Conservation (phyloP, 2,329 filamentous ascomycete genomes). For the Diaporthe sp. region DNA sequence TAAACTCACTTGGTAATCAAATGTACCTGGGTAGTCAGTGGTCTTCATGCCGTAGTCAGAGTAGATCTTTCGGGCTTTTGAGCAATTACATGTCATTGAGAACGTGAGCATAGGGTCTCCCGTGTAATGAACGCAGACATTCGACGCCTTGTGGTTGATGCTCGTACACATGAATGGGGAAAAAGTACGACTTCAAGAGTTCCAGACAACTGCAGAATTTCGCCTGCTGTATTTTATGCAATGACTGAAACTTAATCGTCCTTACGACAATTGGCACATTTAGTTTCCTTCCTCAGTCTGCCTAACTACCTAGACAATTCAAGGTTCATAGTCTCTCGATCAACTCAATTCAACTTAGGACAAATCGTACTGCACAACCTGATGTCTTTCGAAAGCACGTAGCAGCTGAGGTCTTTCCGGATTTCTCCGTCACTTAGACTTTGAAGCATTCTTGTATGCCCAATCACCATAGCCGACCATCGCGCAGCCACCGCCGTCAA, state of each 20-base stretch:
- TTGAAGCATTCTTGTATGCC: neutral
- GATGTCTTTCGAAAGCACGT: neutral
- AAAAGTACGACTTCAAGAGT: neutral
- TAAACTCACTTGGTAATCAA: neutral
- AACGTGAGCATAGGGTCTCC: neutral
- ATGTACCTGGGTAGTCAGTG: neutral
- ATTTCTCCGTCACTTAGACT: neutral
- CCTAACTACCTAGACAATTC: neutral
- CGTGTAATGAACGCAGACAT: neutral
- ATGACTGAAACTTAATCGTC: neutral
- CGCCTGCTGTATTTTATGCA: no score
- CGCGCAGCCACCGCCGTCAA: slow-evolving; percentile 12
- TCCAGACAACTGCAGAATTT: neutral
- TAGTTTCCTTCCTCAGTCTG: neutral
- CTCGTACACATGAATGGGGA: neutral
- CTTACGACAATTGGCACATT: neutral
- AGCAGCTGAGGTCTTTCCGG: neutral
- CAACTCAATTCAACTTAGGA: neutral
- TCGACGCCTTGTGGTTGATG: neutral
- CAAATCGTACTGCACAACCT: neutral
- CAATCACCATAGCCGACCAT: slow-evolving; percentile 5
- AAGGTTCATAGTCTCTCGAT: neutral
- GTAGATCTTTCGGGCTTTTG: no score
- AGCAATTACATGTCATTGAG: neutral
- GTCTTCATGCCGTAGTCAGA: neutral